Evolutionary conservation across 257 asterid genomes (phyloP).

Genomic region (Capsicum baccatum): DNA sequence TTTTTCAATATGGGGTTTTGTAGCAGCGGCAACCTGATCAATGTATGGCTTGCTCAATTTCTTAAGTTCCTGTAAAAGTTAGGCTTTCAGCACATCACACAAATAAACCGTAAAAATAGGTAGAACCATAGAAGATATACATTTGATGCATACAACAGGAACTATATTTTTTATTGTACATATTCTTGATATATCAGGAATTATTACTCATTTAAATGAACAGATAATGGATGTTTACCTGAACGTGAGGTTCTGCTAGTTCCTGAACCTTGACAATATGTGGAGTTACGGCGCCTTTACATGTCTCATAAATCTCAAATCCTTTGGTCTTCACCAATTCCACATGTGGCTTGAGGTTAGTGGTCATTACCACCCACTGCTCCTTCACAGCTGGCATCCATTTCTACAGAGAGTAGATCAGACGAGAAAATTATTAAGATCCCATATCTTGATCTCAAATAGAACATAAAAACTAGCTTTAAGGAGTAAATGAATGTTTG

Average conservation of each 20-base stretch:
- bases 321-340: slow-evolving; percentile 61
- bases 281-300: slow-evolving; percentile 65
- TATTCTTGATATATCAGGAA: slow-evolving; percentile 28
- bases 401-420: slow-evolving; percentile 59
- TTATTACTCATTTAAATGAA: not conserved
- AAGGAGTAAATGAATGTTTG: not conserved
- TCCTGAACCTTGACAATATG: slow-evolving; percentile 72
- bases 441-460: slow-evolving; percentile 1
- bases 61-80: slow-evolving; percentile 61
- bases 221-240: slow-evolving; percentile 48
- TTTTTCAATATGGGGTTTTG: slow-evolving; percentile 85
- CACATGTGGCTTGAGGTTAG: slow-evolving; percentile 70
- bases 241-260: slow-evolving; percentile 73
- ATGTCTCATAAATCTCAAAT: slow-evolving; percentile 64
- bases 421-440: slow-evolving; percentile 18
- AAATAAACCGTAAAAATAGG: not conserved
- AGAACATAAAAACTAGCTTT: not conserved
- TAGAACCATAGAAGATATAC: not conserved
- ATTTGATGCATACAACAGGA: not conserved
- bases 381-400: slow-evolving; percentile 77
- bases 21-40: slow-evolving; percentile 79
- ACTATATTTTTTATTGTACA: slow-evolving; percentile 18
- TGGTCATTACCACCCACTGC: slow-evolving; percentile 68
- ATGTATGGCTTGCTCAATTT: slow-evolving; percentile 78
- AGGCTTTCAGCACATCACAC: not conserved